Evolutionary conservation across 73 alveolate species (phyloP).

Genomic region (Paramecium bursaria): DNA sequence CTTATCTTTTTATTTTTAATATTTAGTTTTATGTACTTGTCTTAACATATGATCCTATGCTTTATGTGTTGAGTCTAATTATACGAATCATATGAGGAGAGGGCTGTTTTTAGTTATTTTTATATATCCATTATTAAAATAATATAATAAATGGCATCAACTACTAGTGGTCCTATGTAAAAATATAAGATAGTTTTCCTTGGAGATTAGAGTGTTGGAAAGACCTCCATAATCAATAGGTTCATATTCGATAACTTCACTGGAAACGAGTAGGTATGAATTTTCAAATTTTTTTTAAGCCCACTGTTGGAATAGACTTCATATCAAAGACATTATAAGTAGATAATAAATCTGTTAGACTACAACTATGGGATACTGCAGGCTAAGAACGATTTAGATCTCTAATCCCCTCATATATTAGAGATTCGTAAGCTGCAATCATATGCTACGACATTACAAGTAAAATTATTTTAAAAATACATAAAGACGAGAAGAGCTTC

Average conservation of each 20-base stretch:
- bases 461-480: not conserved
- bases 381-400: constrained; percentile 71
- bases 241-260: constrained; percentile 82
- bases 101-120: too few relatives aligned
- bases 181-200: constrained; percentile 82
- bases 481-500: constrained; percentile 47
- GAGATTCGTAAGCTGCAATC: constrained; percentile 78
- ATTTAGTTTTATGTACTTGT: too few relatives aligned
- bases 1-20: too few relatives aligned
- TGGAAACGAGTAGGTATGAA: constrained; percentile 28
- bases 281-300: constrained; percentile 29
- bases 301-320: constrained; percentile 83
- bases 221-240: constrained; percentile 86
- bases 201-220: constrained; percentile 89
- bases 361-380: constrained; percentile 76
- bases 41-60: too few relatives aligned
- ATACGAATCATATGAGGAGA: too few relatives aligned
- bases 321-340: constrained; percentile 76
- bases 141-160: constrained; percentile 3
- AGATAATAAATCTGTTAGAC: constrained; percentile 78
- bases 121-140: too few relatives aligned
- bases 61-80: too few relatives aligned
- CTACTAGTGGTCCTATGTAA: constrained; percentile 51
- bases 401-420: constrained; percentile 74
- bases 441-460: constrained; percentile 75